Evolutionary conservation across 805 yeast species (phyloP), one percentile per base, ranked within the genome.

Genomic region (Candida hungchunana): DNA sequence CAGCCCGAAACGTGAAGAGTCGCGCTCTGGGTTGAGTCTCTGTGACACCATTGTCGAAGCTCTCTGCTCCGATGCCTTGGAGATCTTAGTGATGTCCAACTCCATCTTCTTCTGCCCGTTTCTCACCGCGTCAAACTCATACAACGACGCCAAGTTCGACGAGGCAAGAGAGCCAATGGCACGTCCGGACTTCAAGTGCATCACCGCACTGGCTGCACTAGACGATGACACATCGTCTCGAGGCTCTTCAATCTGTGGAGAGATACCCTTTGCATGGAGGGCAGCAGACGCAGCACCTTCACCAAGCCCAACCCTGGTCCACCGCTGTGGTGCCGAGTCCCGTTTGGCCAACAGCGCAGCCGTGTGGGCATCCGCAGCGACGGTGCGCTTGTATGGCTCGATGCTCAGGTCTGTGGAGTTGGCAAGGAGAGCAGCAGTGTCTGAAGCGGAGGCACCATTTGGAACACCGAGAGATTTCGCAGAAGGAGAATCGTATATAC

Each of bases 371-470:
- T 76, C 85, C 7, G 79, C 67, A 13, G 79, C 71, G 11, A 71
- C 56, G 23, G 60, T 62, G 37, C 89, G 64, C 56, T 76, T 79
- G 56, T 81, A 82, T 11, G 86, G 77, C 43, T 71, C 73, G 25
- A 81, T 74, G 3, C 77, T 69, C 29, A 79, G 66, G 56, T 78
- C 83, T 3, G 82, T 62, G 10, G 78, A 73, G 6, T 84, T 74
- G 2, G 93, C 94, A 43, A 82, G 64, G 36, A 81, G 63, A 1
- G 93, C 93, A 32, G 94, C 90, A 6, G 82, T 75, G 53, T 79
- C 87, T 12, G 85, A 73, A 19, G 88, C 85, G 16, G 43, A 38
- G 8, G 56, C 49, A 27, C 74, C 68, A 40, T 79, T 69, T 42
- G 74, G 69, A 20, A 81, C 82, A n/a, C 90, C 89, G 6, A 77